Conservation (phyloP, 2,329 filamentous ascomycete species). For the Trichoderma citrinoviride region DNA sequence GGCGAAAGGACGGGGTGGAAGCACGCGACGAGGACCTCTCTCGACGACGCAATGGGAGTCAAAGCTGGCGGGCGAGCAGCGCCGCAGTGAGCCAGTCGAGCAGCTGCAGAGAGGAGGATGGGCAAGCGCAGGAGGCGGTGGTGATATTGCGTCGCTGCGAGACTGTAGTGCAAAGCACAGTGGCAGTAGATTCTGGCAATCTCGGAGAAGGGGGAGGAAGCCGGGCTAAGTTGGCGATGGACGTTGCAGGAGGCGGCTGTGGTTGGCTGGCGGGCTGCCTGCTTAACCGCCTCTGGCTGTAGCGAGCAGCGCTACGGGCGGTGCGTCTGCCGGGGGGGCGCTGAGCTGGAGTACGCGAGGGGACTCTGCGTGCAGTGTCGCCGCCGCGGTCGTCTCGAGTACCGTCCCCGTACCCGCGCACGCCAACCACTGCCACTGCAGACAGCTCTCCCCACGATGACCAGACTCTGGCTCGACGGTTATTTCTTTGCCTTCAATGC, state of each 20-base stretch:
- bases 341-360: not conserved
- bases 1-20: not conserved
- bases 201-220: constrained; percentile 14
- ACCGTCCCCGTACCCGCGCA: too few relatives aligned
- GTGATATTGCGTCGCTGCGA: too few relatives aligned
- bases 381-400: not conserved
- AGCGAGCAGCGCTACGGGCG: constrained; percentile 17
- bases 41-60: constrained; percentile 9
- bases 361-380: not conserved
- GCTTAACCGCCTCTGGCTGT: not conserved
- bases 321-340: constrained; percentile 11
- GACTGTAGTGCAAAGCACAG: not conserved
- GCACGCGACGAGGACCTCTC: constrained; percentile 13
- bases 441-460: too few relatives aligned
- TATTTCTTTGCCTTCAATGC: not conserved
- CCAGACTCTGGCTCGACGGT: too few relatives aligned
- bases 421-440: too few relatives aligned
- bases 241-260: constrained; percentile 1
- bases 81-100: constrained; percentile 13
- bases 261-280: constrained; percentile 8
- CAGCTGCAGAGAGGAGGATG: constrained; percentile 5
- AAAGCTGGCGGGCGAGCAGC: constrained; percentile 11
- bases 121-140: not conserved
- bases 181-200: not conserved
- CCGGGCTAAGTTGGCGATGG: constrained; percentile 19